A percentile compares a stretch with the other conserved stretches of the same genome.
Conservation (phyloP, 2,329 filamentous ascomycete genomes). For the Diplodia scrobiculata region DNA sequence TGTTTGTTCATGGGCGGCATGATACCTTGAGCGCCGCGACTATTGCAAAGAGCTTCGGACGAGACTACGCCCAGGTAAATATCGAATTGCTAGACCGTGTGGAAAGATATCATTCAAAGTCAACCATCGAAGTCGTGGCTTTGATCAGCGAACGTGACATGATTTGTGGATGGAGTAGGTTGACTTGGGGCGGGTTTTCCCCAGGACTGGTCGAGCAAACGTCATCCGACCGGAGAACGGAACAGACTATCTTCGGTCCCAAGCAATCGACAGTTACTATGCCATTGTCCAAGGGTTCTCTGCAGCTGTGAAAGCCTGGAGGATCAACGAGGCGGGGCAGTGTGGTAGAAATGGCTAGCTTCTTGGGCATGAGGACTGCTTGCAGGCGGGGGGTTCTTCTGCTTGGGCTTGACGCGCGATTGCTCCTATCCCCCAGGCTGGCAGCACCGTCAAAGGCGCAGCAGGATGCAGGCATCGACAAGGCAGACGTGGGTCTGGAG, state of each 20-base stretch:
- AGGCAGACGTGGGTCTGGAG: no score
- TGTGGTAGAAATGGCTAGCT: neutral
- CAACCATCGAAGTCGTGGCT: neutral
- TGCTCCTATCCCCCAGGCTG: neutral
- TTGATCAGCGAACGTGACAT: neutral
- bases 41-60: neutral
- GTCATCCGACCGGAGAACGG: neutral
- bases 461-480: neutral
- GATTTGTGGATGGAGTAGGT: neutral
- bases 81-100: neutral
- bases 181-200: neutral
- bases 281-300: neutral
- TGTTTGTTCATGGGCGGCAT: conserved; percentile 7
- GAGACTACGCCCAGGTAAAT: conserved; percentile 2
- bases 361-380: neutral
- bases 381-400: neutral
- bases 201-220: neutral
- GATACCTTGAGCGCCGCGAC: conserved; percentile 19
- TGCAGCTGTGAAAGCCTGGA: neutral
- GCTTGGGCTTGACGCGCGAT: neutral
- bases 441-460: neutral
- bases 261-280: neutral
- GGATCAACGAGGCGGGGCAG: neutral
- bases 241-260: neutral
- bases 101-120: neutral